Percentiles rank a stretch among this genome's conserved stretches.
phyloP scores from a whole-genome alignment of 305 asterid species.

The Solanum hybrid region DNA sequence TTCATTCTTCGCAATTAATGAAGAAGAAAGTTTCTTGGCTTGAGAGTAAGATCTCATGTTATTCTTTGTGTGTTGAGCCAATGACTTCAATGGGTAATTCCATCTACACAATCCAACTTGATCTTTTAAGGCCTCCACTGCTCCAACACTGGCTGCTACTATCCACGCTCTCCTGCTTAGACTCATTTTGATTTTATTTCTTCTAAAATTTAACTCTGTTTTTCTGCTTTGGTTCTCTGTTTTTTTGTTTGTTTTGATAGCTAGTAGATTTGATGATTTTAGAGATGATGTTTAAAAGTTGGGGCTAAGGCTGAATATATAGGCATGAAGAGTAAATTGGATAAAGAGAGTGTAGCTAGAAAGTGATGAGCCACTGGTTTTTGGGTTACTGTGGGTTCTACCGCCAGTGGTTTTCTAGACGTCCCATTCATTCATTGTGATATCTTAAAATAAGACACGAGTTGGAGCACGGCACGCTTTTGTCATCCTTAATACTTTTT shows the following conservation, averaged over 20 bases:
- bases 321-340: neutral
- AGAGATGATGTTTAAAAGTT: neutral
- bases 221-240: neutral
- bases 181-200: neutral
- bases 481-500: no score
- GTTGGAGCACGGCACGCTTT: no score
- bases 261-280: neutral
- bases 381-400: neutral
- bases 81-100: slow-evolving; percentile 18
- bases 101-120: slow-evolving; percentile 18
- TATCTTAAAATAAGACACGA: no score
- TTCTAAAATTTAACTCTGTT: neutral
- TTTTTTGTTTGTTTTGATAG: neutral
- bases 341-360: no score
- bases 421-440: no score
- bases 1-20: neutral
- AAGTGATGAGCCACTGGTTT: no score
- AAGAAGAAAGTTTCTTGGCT: slow-evolving; percentile 10
- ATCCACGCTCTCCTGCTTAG: slow-evolving; percentile 2
- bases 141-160: slow-evolving; percentile 29
- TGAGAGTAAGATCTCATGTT: slow-evolving; percentile 17
- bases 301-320: neutral
- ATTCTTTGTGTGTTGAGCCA: slow-evolving; percentile 25
- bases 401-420: neutral
- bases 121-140: slow-evolving; percentile 37